Conservation (phyloP, 2,329 filamentous ascomycete genomes). For the Bertia moriformis region DNA sequence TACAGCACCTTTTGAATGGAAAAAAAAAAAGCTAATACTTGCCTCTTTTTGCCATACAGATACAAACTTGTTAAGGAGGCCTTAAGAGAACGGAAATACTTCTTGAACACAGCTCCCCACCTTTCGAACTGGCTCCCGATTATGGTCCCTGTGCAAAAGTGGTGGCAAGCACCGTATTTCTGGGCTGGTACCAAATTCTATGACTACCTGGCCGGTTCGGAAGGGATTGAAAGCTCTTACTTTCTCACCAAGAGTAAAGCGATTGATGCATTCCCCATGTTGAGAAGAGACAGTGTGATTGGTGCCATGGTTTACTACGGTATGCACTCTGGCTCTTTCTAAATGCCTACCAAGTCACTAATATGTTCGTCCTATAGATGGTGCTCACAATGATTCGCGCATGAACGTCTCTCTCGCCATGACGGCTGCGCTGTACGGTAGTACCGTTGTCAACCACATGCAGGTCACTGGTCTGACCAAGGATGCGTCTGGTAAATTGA, state of each 20-base stretch:
- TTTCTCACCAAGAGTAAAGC: slow-evolving; percentile 67
- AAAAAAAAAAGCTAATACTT: not conserved
- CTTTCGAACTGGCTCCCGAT: slow-evolving; percentile 70
- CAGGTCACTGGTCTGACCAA: slow-evolving; percentile 65
- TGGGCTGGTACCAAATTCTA: slow-evolving; percentile 63
- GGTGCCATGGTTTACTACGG: slow-evolving; percentile 72
- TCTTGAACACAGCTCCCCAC: slow-evolving; percentile 70
- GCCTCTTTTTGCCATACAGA: slow-evolving; percentile 7
- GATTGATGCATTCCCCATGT: slow-evolving; percentile 63
- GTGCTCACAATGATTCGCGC: slow-evolving; percentile 73
- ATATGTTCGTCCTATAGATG: slow-evolving; percentile 46
- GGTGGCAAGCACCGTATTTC: slow-evolving; percentile 70
- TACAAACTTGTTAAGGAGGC: slow-evolving; percentile 67
- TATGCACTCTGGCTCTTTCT: slow-evolving; percentile 23
- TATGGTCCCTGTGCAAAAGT: slow-evolving; percentile 67
- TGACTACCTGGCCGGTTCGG: slow-evolving; percentile 66
- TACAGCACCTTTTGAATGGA: not conserved
- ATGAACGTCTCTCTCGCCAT: slow-evolving; percentile 77
- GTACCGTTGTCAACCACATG: slow-evolving; percentile 67
- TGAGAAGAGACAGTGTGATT: slow-evolving; percentile 58
- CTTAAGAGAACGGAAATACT: slow-evolving; percentile 68
- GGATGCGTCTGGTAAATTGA: slow-evolving; percentile 52
- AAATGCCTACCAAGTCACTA: slow-evolving; percentile 15
- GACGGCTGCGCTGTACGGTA: slow-evolving; percentile 67
- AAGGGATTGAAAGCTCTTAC: slow-evolving; percentile 73